Evolutionary conservation across 192 early-diverging fungal species (phyloP).

Genomic region (Thoreauomyces humboldtii): DNA sequence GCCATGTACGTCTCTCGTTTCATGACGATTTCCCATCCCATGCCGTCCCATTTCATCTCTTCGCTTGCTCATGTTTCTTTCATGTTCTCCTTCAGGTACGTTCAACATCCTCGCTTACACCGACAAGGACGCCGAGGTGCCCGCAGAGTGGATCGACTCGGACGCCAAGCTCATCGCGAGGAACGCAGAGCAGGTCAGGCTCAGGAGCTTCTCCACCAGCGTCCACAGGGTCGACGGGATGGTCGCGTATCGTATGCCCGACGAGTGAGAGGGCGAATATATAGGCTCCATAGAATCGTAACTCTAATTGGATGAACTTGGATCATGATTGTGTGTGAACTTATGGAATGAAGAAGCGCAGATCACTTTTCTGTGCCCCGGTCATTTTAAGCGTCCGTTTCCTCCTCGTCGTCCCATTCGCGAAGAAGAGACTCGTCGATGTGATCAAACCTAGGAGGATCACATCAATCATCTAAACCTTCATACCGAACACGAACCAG

Average conservation of each 20-base stretch:
- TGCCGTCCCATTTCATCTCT: neutral
- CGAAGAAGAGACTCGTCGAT: too few relatives aligned
- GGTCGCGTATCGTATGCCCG: constrained; percentile 74
- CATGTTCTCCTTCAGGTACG: constrained; percentile 71
- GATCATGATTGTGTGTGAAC: too few relatives aligned
- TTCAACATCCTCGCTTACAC: constrained; percentile 91
- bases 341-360: too few relatives aligned
- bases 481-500: too few relatives aligned
- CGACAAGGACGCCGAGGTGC: constrained; percentile 80
- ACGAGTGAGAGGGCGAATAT: too few relatives aligned
- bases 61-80: neutral
- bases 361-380: too few relatives aligned
- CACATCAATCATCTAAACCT: too few relatives aligned
- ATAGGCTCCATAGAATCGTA: too few relatives aligned
- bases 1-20: constrained; percentile 59
- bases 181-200: constrained; percentile 79
- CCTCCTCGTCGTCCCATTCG: too few relatives aligned
- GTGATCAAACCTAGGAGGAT: too few relatives aligned
- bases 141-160: constrained; percentile 81
- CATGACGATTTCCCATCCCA: neutral
- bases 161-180: constrained; percentile 73
- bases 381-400: too few relatives aligned
- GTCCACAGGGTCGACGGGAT: constrained; percentile 81
- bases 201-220: constrained; percentile 81
- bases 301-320: too few relatives aligned